Evolutionary conservation across 805 yeast species (phyloP), one percentile per base, ranked within the genome.

Genomic region (Yamadazyma insecticola): DNA sequence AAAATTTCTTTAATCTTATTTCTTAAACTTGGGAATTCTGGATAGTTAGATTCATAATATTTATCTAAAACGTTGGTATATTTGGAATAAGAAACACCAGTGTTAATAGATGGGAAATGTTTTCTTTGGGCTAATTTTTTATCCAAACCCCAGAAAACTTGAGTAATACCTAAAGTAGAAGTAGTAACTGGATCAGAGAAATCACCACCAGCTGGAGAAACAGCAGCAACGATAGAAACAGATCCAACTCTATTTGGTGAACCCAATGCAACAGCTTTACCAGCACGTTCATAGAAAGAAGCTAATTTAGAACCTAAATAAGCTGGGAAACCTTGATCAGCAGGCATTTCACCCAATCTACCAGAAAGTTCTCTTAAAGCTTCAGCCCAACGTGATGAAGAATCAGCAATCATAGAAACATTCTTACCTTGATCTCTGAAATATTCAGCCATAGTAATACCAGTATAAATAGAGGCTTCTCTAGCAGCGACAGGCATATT

Each of bases 301-400:
- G 99, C 97, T 53, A 92, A 76, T 61, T 92, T 92, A 32, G 99
- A 96, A 71, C 98, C 98, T 61, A 92, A 74, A 62, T 92, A 92
- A 31, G 99, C 99, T 40, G 99, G 99, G 92, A 89, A 92, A 74
- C 99, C 99, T 74, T 94, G 98, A 69, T 92, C 99, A 41, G 99
- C 99, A 59, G 99, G 99, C 99, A 92, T 92, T 74, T 92, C 99
- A 69, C 98, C 99, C 62, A 92, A 74, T 77, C 99, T 95, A 77
- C 99, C 99, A 32, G 97, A 89, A 61, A 92, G 83, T 76, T 92
- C 99, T 81, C 99, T 89, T 60, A 92, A 76, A 41, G 99, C 99
- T 73, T 92, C 99, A 26, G 99, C 99, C 99, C 99, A 92, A 75
- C 99, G 89, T 19, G 97, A 89, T 20, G 97, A 90, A 5, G 98